Evolutionary conservation across 345 rosid species (phyloP), one percentile per base, ranked within the genome.

Genomic region (Eucalyptus sideroxylon): DNA sequence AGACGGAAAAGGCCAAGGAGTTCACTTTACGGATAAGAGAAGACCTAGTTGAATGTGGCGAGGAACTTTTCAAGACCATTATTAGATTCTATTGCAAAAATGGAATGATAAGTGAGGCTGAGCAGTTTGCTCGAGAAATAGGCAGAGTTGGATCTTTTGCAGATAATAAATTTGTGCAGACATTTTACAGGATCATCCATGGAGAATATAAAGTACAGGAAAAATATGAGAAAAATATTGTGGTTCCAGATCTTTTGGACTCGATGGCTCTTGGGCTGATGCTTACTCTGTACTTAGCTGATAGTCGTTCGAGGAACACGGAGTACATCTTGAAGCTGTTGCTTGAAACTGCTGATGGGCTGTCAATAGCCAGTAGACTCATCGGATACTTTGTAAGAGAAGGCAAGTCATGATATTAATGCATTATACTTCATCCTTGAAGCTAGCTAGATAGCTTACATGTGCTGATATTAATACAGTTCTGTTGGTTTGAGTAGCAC

Each of bases 31-130:
- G 93, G 90, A 94, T 96, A 88, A 91, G 90, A 90, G 88, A 92
- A 89, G 93, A 94, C 93, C 91, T 50, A 87, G 92, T 96, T 87
- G 90, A 91, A 60, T 95, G 93, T 91, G 95, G 95, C 77, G 93
- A 93, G 89, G 95, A 93, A 90, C 97, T 96, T 90, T 94, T 88
- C 88, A 93, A 89, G 94, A 93, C 92, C 80, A 94, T 92, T 89
- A 89, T 95, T 89, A 92, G 91, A 91, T 88, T 94, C 88, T 94
- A 94, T 88, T 95, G 97, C 91, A 90, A 93, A 91, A 94, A 93
- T 88, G 97, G 97, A 90, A 94, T 96, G 97, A 92, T 91, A 31
- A 90, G 89, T 47, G 97, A 94, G 89, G 94, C 92, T 62, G 91
- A 92, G 89, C 91, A 90, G 83, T 90, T 97, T 90, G 87, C 91